These are phyloP conservation scores for Conticribra guillardii DNA, from an alignment of 108 stramenopile genomes.

Conservation along the genomic window DNA sequence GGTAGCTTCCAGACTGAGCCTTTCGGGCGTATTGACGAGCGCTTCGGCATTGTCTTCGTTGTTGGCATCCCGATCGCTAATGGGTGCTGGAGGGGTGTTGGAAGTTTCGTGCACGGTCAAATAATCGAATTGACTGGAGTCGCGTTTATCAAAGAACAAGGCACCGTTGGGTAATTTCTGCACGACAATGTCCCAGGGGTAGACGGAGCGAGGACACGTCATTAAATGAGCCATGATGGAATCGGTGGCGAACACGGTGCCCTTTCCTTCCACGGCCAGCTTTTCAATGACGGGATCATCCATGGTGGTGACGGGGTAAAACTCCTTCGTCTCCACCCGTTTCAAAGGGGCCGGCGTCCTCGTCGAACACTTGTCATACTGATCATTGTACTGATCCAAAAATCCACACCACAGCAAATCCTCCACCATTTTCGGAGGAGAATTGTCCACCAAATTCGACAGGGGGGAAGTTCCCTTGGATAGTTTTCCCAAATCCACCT, in stretches of 20 bases:
- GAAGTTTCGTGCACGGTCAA: constrained; percentile 93
- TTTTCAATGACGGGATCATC: constrained; percentile 98
- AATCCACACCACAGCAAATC: constrained; percentile 95
- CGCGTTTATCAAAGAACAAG: constrained; percentile 97
- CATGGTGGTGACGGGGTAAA: constrained; percentile 95
- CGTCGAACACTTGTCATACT: constrained; percentile 91
- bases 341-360: constrained; percentile 71
- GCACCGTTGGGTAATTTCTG: constrained; percentile 91
- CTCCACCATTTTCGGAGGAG: constrained; percentile 54
- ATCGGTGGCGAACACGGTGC: constrained; percentile 96
- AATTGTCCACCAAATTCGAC: constrained; percentile 32
- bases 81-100: constrained; percentile 69
- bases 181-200: constrained; percentile 97
- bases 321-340: constrained; percentile 85
- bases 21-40: constrained; percentile 90
- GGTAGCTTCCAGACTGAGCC: constrained; percentile 94
- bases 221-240: constrained; percentile 95
- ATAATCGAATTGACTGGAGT: constrained; percentile 92
- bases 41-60: constrained; percentile 54
- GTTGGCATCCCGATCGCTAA: constrained; percentile 50
- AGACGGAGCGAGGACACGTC: constrained; percentile 94
- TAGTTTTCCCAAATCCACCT: constrained; percentile 92
- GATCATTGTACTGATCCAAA: constrained; percentile 93
- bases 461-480: constrained; percentile 68
- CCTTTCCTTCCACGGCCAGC: constrained; percentile 89